Percentiles rank a stretch among this genome's conserved stretches.
Evolutionary conservation across 2,329 filamentous ascomycete species (phyloP).

Genomic region (Aspergillus pseudoviridinutans): DNA sequence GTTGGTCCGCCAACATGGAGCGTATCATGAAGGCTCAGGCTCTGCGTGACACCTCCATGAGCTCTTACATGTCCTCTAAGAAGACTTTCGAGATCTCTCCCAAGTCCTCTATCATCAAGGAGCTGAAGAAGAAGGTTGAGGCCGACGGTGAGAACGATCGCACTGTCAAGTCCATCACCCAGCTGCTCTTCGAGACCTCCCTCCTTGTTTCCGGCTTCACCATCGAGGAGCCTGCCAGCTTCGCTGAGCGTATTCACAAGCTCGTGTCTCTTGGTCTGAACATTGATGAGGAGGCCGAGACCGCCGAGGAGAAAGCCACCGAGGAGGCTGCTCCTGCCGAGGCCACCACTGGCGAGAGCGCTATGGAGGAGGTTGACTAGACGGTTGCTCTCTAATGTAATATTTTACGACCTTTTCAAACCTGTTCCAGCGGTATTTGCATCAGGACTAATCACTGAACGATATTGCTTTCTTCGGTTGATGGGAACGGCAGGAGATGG

Average conservation of each 20-base stretch:
- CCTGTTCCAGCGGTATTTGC: conserved; percentile 12
- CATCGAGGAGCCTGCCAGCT: conserved; percentile 96
- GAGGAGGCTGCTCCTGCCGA: conserved; percentile 60
- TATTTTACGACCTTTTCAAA: conserved; percentile 8
- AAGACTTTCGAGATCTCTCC: conserved; percentile 99
- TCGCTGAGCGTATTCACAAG: conserved; percentile 99
- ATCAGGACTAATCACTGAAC: conserved; percentile 6
- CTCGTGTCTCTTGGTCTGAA: conserved; percentile 96
- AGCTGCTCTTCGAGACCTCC: conserved; percentile 98
- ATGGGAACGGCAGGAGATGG: conserved; percentile 9
- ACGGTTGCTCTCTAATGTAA: conserved; percentile 20
- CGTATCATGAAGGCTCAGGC: conserved; percentile 99
- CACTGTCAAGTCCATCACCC: conserved; percentile 98
- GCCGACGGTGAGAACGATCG: conserved; percentile 95
- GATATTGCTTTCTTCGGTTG: conserved; percentile 15
- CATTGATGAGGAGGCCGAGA: conserved; percentile 89
- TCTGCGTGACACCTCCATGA: conserved; percentile 99
- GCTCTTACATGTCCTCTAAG: conserved; percentile 99
- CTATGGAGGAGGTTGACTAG: conserved; percentile 99
- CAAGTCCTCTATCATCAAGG: conserved; percentile 94
- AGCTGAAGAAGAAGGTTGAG: conserved; percentile 99
- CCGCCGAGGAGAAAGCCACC: conserved; percentile 50
- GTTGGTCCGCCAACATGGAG: conserved; percentile 99
- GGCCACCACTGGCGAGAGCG: conserved; percentile 73
- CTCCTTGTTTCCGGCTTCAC: conserved; percentile 98